Evolutionary conservation across 176 grass and related monocot genomes (phyloP), one percentile per base, ranked within the genome.

Genomic region (Echinochloa phyllopogon): DNA sequence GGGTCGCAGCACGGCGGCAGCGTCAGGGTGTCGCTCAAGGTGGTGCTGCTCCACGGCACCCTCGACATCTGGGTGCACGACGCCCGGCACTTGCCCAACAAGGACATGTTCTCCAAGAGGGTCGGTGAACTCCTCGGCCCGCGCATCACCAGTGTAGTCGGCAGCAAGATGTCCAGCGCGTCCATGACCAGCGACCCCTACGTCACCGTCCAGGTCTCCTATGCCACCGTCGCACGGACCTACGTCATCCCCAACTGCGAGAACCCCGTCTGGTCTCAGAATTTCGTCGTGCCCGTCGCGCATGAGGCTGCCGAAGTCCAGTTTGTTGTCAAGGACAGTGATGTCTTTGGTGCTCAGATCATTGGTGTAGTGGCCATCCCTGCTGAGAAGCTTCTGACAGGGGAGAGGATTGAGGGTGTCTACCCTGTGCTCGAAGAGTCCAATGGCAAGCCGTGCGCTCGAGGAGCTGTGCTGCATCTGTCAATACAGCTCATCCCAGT

Each of bases 161-260:
- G 78, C 42, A 40, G 78, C 55, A 95, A 95, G 70, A 86, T 82
- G 41, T 80, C 86, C 57, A 72, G 33, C 49, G 66, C 74, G 11
- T 48, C 65, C 21, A 88, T 95, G 27, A 97, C 95, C 60, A 97
- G 95, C 59, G 95, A 97, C 37, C 95, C 95, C 10, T 97, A 94
- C 3, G 92, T 97, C 27, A 91, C 88, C 39, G 68, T 97, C 38
- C 86, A 76, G 75, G 81, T 94, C 13, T 88, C 82, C 2, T 74
- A 66, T 1, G 95, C 90, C 23, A 88, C 89, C 0, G 52, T 97
- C 3, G 95, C 79, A 0, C 74, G 92, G 57, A 97, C 95, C 8
- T 97, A 91, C 2, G 95, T 97, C 9, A 63, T 97, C 12, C 77
- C 89, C 68, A 91, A 97, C 57, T 86, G 68, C 14, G 95, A 97